Conservation (phyloP, 2,329 filamentous ascomycete genomes). For the Ophiosphaerella narmari region DNA sequence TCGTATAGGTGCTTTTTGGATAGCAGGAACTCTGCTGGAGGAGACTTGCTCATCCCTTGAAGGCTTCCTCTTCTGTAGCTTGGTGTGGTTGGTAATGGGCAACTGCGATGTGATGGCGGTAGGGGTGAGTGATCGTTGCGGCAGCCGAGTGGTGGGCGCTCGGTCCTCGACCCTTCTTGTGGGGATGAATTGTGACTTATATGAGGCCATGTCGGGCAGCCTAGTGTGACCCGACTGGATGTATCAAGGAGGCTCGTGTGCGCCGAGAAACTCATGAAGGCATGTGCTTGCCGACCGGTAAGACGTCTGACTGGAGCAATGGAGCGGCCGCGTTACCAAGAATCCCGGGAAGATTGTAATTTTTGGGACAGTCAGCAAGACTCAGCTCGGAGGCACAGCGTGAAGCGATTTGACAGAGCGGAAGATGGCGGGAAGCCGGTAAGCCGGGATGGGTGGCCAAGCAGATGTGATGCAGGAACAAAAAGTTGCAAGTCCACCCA, state of each 20-base stretch:
- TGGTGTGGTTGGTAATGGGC: constrained; percentile 33
- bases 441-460: constrained; percentile 41
- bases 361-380: constrained; percentile 36
- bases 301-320: constrained; percentile 20
- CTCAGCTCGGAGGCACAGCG: constrained; percentile 37
- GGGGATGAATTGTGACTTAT: constrained; percentile 45
- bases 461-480: constrained; percentile 30
- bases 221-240: constrained; percentile 42
- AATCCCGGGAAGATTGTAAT: constrained; percentile 23
- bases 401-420: constrained; percentile 27
- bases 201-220: constrained; percentile 47
- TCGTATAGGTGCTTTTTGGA: constrained; percentile 23
- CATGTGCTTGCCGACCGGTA: constrained; percentile 38
- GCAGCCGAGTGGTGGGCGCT: constrained; percentile 41
- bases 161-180: constrained; percentile 40
- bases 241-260: constrained; percentile 40
- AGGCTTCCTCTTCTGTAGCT: constrained; percentile 43
- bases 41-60: constrained; percentile 38
- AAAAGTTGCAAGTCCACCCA: constrained; percentile 30
- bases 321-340: constrained; percentile 22
- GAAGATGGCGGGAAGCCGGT: constrained; percentile 31
- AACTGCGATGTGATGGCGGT: constrained; percentile 34
- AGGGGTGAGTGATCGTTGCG: constrained; percentile 43
- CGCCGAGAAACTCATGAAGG: constrained; percentile 48
- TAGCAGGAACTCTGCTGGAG: constrained; percentile 17